Base-by-base conservation (phyloP, 257 asterid species). In the Fraxinus excelsior region DNA sequence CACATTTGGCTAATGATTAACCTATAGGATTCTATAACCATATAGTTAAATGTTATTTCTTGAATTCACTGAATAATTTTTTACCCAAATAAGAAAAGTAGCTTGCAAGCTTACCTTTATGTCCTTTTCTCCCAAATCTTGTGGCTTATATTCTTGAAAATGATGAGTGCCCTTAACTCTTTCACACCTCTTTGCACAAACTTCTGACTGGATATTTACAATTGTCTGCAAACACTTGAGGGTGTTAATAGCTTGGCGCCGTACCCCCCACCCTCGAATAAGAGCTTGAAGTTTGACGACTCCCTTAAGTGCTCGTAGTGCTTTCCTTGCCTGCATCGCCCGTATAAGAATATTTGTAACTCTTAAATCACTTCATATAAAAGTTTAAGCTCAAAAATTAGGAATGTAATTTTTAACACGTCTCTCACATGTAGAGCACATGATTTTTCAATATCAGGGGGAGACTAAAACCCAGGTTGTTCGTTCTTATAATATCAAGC, bases 261-360 rank as follows among this genome's bases (percentile, higher is more conserved):
- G 85, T 66, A 94, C 98, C 5, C 96, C 96, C 91, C 97, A 88
- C 23, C 98, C 98, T 0, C 97, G 97, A 64, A 94, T 90, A 19
- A 92, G 90, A 62, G 98, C 98, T 83, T 92, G 98, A 82, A 94
- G 97, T 91, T 87, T 92, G 6, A 94, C 97, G 1, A 94, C 82
- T 82, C 97, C 98, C 82, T 85, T 92, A 76, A 94, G 84, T 76
- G 97, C 98, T 75, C 90, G 77, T 40, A 94, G 79, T 66, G 98
- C 98, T 85, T 91, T 94, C 83, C 95, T 86, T 78, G 95, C 98
- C 97, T 92, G 86, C 74, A 84, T 79, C 13, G 53, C 31, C 70
- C 67, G 25, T 4, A 49, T 2, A 42, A 34, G 16, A 46, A 2
- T n/a, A 56, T n/a, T 56, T 51, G 7, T 51, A 11, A 18, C 6